phyloP scores from a whole-genome alignment of 805 yeast genomes.

The Jamesozyma piceae region DNA sequence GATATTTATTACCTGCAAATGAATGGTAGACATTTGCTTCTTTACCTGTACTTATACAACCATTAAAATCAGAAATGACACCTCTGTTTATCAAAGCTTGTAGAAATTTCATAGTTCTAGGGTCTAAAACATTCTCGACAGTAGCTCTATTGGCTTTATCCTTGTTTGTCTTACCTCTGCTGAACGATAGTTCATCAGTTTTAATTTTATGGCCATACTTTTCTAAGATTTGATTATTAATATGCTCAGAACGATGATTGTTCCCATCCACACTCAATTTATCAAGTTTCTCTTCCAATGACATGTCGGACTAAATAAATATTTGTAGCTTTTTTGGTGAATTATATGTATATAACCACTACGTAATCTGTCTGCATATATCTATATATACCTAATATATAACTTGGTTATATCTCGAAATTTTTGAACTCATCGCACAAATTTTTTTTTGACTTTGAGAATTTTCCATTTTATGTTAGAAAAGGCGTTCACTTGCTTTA shows the following conservation, averaged over 20 bases:
- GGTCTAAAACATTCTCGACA: constrained; percentile 92
- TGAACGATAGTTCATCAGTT: constrained; percentile 47
- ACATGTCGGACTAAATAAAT: constrained; percentile 11
- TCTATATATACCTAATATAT: too few relatives aligned
- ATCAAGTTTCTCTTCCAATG: constrained; percentile 18
- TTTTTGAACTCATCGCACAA: too few relatives aligned
- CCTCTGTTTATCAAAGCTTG: constrained; percentile 78
- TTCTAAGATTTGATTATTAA: constrained; percentile 43
- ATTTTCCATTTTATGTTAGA: too few relatives aligned
- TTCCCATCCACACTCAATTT: constrained; percentile 9
- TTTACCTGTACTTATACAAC: constrained; percentile 93
- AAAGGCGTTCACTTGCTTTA: too few relatives aligned
- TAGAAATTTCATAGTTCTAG: constrained; percentile 78
- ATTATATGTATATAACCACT: too few relatives aligned
- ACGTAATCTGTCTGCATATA: too few relatives aligned
- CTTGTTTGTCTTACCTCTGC: constrained; percentile 50
- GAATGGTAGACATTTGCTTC: constrained; percentile 98
- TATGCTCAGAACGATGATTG: constrained; percentile 19
- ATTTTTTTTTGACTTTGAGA: too few relatives aligned
- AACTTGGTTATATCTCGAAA: too few relatives aligned
- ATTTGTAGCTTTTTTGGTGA: too few relatives aligned
- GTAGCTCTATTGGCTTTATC: constrained; percentile 94
- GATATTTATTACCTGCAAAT: constrained; percentile 27
- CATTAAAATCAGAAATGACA: constrained; percentile 74
- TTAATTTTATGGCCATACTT: constrained; percentile 58